Evolutionary conservation across 768 basidiomycete species (phyloP).

Genomic region (Tulasnella sp.): DNA sequence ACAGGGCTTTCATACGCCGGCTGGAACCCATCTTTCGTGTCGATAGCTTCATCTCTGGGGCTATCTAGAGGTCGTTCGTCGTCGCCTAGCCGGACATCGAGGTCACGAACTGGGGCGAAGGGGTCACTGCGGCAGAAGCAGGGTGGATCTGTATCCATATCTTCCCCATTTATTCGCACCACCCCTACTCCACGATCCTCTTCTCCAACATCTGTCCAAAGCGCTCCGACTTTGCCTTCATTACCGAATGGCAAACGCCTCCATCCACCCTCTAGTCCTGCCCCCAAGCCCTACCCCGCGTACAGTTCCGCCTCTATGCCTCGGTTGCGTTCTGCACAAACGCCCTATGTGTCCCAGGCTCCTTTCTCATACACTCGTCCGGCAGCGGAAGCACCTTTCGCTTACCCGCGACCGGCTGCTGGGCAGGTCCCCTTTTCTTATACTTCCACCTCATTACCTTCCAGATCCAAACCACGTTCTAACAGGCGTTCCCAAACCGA

Average conservation of each 20-base stretch:
- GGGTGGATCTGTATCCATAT: no score
- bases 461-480: no score
- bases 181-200: not conserved
- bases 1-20: no score
- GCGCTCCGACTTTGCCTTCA: not conserved
- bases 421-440: slow-evolving; percentile 9
- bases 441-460: no score
- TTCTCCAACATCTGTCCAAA: not conserved
- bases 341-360: not conserved
- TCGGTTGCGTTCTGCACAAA: not conserved
- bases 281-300: not conserved
- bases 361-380: slow-evolving; percentile 7
- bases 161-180: no score
- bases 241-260: not conserved
- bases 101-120: no score
- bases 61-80: no score
- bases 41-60: no score
- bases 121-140: no score
- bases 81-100: no score
- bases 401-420: slow-evolving; percentile 2
- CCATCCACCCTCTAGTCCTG: not conserved
- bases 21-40: no score
- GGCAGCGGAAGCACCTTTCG: slow-evolving; percentile 6
- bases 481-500: no score
- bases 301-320: not conserved